A percentile compares a stretch with the other conserved stretches of the same genome.
Conservation (phyloP, 73 alveolate species). For the Uronychia binucleata region DNA sequence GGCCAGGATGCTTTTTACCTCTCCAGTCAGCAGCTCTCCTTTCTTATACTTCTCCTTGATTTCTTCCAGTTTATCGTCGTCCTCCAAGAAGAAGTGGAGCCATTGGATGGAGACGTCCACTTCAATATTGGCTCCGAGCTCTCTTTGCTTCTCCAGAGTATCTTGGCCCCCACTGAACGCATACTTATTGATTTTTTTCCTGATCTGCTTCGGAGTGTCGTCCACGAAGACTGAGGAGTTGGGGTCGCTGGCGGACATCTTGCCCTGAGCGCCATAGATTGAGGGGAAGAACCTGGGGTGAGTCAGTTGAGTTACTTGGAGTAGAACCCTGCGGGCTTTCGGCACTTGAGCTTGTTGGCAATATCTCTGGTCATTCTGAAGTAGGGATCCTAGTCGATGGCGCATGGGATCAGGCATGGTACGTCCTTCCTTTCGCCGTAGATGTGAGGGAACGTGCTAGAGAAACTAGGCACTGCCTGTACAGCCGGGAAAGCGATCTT, state of each 20-base stretch:
- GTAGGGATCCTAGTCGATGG: conserved; percentile 99
- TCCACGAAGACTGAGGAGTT: conserved; percentile 84
- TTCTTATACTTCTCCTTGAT: conserved; percentile 85
- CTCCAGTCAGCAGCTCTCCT: conserved; percentile 97
- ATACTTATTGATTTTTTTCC: conserved; percentile 94
- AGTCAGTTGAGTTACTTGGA: not conserved
- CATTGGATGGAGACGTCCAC: conserved; percentile 76
- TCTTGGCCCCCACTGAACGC: conserved; percentile 98
- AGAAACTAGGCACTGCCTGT: conserved; percentile 98
- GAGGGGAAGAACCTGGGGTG: conserved; percentile 98
- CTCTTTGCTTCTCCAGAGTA: conserved; percentile 95
- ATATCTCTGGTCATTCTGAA: conserved; percentile 99
- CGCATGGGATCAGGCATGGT: conserved; percentile 97
- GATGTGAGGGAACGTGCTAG: conserved; percentile 95
- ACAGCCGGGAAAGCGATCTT: conserved; percentile 98
- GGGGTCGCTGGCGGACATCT: conserved; percentile 84
- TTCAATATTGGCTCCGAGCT: conserved; percentile 97
- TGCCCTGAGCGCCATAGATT: conserved; percentile 86
- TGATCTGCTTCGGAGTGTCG: conserved; percentile 88
- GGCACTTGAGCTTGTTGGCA: conserved; percentile 92
- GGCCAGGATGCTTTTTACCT: conserved; percentile 86
- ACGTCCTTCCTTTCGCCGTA: conserved; percentile 83
- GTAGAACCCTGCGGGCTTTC: conserved; percentile 89
- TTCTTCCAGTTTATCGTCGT: conserved; percentile 92
- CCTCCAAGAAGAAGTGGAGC: conserved; percentile 97